Evolutionary conservation across 768 basidiomycete genomes (phyloP).

Genomic region (Tylopilus sp.): DNA sequence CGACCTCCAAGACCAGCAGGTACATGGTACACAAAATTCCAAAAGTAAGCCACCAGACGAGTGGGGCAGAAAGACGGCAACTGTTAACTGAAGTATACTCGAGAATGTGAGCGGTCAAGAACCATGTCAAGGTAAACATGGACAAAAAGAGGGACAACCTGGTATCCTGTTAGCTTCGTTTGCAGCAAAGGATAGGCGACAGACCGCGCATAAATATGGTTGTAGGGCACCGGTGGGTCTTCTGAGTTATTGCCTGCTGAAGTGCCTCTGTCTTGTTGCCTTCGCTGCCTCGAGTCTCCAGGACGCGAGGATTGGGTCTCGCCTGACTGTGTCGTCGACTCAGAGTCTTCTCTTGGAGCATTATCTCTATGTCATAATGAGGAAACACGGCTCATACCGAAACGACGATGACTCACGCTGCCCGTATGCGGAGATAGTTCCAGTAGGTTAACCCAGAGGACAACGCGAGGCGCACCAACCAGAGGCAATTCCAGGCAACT

Average conservation of each 20-base stretch:
- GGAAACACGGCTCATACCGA: not conserved
- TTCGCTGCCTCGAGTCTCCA: conserved; percentile 16
- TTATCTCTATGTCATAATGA: conserved; percentile 21
- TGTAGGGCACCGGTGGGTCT: conserved; percentile 24
- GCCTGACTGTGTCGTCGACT: conserved; percentile 25
- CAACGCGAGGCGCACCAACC: conserved; percentile 53
- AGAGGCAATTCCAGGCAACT: conserved; percentile 64
- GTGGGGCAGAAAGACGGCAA: conserved; percentile 71
- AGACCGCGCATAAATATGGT: conserved; percentile 29
- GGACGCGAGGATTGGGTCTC: conserved; percentile 12
- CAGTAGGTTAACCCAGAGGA: conserved; percentile 51
- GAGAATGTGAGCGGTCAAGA: conserved; percentile 75
- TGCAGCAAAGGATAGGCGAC: conserved; percentile 1
- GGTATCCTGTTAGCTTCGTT: conserved; percentile 14
- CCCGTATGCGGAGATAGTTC: conserved; percentile 44
- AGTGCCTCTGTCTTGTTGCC: conserved; percentile 21
- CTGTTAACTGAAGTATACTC: conserved; percentile 72
- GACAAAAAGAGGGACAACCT: conserved; percentile 63
- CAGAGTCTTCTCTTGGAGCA: conserved; percentile 27
- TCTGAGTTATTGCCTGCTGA: conserved; percentile 20
- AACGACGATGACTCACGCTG: conserved; percentile 21
- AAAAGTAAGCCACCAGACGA: conserved; percentile 86
- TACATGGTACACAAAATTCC: conserved; percentile 79
- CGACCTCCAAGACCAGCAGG: conserved; percentile 66
- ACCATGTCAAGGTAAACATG: conserved; percentile 76